phyloP scores from a whole-genome alignment of 2,329 filamentous ascomycete genomes.

The Aspergillus transmontanensis region DNA sequence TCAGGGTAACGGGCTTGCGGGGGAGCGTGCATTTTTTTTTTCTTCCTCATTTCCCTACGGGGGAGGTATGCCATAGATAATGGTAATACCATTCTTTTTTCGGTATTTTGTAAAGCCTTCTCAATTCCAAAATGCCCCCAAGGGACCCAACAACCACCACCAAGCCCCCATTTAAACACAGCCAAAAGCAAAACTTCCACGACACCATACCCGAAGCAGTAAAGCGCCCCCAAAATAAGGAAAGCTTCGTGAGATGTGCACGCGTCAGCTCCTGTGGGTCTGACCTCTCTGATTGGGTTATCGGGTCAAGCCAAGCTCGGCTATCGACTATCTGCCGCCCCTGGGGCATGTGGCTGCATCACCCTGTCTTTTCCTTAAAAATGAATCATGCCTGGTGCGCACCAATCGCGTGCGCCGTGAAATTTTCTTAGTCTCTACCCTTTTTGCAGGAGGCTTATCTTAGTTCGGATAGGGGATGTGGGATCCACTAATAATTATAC shows the following conservation, averaged over 20 bases:
- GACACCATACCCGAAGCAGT: constrained; percentile 4
- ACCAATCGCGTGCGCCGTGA: constrained; percentile 6
- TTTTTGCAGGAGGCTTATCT: constrained; percentile 4
- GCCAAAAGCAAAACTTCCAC: constrained; percentile 10
- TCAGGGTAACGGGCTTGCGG: constrained; percentile 30
- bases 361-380: constrained; percentile 5
- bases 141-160: neutral
- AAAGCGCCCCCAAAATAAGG: neutral
- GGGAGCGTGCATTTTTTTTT: constrained; percentile 13
- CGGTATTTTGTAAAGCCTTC: neutral
- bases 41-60: neutral
- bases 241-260: constrained; percentile 30
- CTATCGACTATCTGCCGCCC: constrained; percentile 45
- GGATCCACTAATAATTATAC: neutral
- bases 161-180: neutral
- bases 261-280: constrained; percentile 37
- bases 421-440: neutral
- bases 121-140: neutral
- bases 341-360: constrained; percentile 19
- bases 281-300: constrained; percentile 29
- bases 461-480: neutral
- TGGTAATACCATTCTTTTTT: neutral
- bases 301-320: constrained; percentile 37
- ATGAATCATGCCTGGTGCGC: neutral
- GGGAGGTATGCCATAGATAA: neutral